Evolutionary conservation across 1,139 yeast genomes (phyloP), one percentile per base, ranked within the genome.

Genomic region (Petasospora fabianii): DNA sequence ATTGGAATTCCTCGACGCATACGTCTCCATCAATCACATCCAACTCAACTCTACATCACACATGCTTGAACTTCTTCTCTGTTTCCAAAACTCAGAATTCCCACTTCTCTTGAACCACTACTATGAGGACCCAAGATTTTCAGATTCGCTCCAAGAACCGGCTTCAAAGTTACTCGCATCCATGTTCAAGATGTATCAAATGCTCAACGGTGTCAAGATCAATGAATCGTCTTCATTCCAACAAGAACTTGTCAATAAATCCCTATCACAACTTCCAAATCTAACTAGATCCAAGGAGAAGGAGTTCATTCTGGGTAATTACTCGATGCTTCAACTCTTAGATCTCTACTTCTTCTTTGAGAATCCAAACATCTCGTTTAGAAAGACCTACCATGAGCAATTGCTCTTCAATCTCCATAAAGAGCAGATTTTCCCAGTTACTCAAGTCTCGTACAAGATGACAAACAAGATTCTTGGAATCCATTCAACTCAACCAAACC

Each of bases 351-450:
- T 73, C 36, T 75, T 75, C 54, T 61, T 77, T 33, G 71, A 71
- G 46, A 77, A 71, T 50, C 71, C 80, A 11, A 76, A 76, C 55
- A 71, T 74, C 58, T 62, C 78, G 0, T 76, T 78, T 56, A 75
- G 74, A 43, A 79, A 79, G 59, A 61, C 69, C 34, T 73, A 73
- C 54, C 77, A 75, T 46, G 83, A 79, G 54, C 82, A 77, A 49
- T 64, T 75, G 42, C 69, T 78, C 69, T 61, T 63, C 49, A 50
- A 50, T 34, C 32, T 48, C 7, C 24, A 30, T 17, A 39, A 38
- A 16, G 34, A 36, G 5, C 46, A 49, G 15, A 46, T 46, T 13
- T 52, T 51, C 44, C 56, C 56, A 18, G 32, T 52, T 10, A 42
- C 50, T 8, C 32, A 43, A 20, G 43, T 47, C 1, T 51, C 55